phyloP scores from a whole-genome alignment of 495 filamentous ascomycete genomes.

The Tuber brumale region DNA sequence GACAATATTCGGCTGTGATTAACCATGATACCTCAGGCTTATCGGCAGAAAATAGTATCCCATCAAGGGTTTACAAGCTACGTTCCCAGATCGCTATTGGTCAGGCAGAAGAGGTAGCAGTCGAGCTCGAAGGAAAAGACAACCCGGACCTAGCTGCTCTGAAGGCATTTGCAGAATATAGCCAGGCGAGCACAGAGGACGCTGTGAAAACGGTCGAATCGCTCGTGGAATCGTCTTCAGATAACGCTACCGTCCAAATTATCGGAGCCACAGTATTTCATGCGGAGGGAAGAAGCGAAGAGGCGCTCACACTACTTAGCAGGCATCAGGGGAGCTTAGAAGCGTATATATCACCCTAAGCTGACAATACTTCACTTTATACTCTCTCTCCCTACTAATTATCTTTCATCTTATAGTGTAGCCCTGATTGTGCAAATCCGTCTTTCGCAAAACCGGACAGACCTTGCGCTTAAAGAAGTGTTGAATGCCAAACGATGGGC shows the following conservation, averaged over 20 bases:
- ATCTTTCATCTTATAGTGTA: constrained; percentile 43
- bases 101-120: constrained; percentile 62
- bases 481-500: constrained; percentile 87
- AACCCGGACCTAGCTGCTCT: constrained; percentile 71
- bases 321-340: constrained; percentile 78
- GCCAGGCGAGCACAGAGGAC: constrained; percentile 52
- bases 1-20: constrained; percentile 75
- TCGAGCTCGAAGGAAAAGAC: constrained; percentile 59
- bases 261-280: constrained; percentile 71
- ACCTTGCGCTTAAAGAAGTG: constrained; percentile 85
- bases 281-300: constrained; percentile 67
- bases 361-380: neutral
- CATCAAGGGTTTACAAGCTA: constrained; percentile 71
- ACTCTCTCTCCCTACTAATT: neutral
- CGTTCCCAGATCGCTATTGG: constrained; percentile 78
- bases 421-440: constrained; percentile 83
- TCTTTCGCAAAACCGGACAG: constrained; percentile 79
- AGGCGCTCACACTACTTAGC: constrained; percentile 68
- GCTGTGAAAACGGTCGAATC: constrained; percentile 60
- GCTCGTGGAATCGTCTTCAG: constrained; percentile 57
- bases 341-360: constrained; percentile 55
- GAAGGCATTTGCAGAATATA: constrained; percentile 65
- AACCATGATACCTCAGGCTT: constrained; percentile 72
- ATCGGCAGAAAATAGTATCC: constrained; percentile 65
- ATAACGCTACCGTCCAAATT: constrained; percentile 76